Evolutionary conservation across 176 grass and related monocot species (phyloP), one percentile per base, ranked within the genome.

Genomic region (Aegilops tauschii): DNA sequence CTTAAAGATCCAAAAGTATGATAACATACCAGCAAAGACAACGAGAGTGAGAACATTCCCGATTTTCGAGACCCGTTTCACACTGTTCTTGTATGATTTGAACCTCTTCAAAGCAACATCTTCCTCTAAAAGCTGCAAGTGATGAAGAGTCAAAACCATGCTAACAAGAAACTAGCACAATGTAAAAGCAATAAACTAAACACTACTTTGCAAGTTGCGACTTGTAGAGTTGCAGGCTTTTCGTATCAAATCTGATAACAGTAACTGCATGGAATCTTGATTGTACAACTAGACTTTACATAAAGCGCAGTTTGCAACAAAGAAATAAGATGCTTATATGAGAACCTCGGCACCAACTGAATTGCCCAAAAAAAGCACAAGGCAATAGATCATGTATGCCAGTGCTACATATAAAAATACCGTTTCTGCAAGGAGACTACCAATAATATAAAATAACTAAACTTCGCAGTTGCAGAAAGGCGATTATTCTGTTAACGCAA

Each of bases 91-190:
- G 72, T 87, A 92, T 75, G 88, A 95, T 82, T 90, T 95, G 88
- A 95, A 95, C 81, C 86, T 91, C 86, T 91, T 92, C 44, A 95
- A 83, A 79, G 88, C 88, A 87, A 74, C 59, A 88, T 95, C 93
- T 54, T 95, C 93, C 89, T 90, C 90, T 68, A 95, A 78, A 72
- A 95, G 93, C 93, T 95, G 90, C 56, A 58, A 82, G 54, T 39
- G 76, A 39, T 42, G 21, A 76, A 71, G 73, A 32, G 20, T 77
- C 42, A 81, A 79, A 82, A 47, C 36, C 73, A 85, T 67, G 62
- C 0, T 37, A 80, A 61, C 0, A 29, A 25, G 30, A 76, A 21
- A 82, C 1, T 9, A 39, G 39, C 42, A 36, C 65, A 70, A 28
- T 13, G 11, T 70, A 77, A 17, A 72, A 61, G 34, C 6, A 39